Evolutionary conservation across 371 early-diverging fungal species (phyloP), one percentile per base, ranked within the genome.

Genomic region (Rozella allomycis): DNA sequence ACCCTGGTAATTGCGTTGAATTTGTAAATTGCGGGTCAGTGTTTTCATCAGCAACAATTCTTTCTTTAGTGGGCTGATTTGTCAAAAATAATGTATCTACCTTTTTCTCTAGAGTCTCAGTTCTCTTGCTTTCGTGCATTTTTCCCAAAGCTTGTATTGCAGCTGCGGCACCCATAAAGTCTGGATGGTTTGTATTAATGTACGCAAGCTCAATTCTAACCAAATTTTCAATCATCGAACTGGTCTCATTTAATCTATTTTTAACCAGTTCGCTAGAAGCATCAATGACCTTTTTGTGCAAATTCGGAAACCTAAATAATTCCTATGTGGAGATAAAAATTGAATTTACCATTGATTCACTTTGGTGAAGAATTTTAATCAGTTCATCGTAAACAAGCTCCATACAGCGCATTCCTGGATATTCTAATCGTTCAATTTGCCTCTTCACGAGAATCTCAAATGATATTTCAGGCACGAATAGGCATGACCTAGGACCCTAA

Each of bases 161-260:
- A 5, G 71, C 74, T 1, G 69, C 67, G 0, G 67, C 77, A 29
- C 78, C 74, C 29, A 74, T 71, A 46, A 85, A 85, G 43, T 85
- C 84, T 3, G 84, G 84, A 47, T 86, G 84, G 45, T 76, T 80
- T 33, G 84, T 83, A 43, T 81, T 83, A 46, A 88, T 82, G 46
- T 85, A 88, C 1, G 80, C 69, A 30, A 74, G 64, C 50, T 88
- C 74, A 39, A 83, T 76, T 30, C 68, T 55, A 31, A 88, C 71
- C 54, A 86, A 49, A 37, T 74, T 71, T 39, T 74, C 69, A 2
- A 88, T 75, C 41, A 74, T 23, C 1, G 30, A 12, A 7, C 21
- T 52, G 0, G 86, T 72, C 23, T 78, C 72, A 3, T 55, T 55
- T 2, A 75, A 41, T 27, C 77, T 60, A 50, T 81, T 80, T 25